Conservation (phyloP, 306 rosid genomes). For the Prunus mongolica region DNA sequence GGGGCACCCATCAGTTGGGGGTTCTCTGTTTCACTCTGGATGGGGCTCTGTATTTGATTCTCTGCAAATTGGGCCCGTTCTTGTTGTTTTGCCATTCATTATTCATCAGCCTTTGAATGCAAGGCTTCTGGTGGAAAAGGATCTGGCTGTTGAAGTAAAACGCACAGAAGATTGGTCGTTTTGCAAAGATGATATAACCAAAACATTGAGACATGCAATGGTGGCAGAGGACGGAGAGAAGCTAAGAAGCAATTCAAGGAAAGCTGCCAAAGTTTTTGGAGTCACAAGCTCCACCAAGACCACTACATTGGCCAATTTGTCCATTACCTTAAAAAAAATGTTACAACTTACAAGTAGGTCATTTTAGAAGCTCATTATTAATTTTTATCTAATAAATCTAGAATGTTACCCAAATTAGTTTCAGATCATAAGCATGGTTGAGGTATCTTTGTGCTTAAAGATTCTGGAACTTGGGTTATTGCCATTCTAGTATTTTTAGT, state of each 20-base stretch:
- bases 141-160: constrained; percentile 32
- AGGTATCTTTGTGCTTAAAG: too few species aligned
- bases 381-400: too few species aligned
- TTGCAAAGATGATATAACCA: constrained; percentile 29
- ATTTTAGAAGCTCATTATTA: too few species aligned
- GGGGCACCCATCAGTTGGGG: too few species aligned
- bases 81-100: constrained; percentile 33
- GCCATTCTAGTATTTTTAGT: too few species aligned
- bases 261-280: constrained; percentile 20
- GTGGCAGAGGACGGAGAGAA: constrained; percentile 33
- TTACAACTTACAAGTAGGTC: not conserved
- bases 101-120: constrained; percentile 40
- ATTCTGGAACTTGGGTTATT: too few species aligned
- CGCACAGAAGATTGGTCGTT: constrained; percentile 36
- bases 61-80: constrained; percentile 38
- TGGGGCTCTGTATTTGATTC: constrained; percentile 46
- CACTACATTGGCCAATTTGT: constrained; percentile 4
- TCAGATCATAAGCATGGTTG: too few species aligned
- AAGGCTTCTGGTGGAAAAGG: constrained; percentile 37
- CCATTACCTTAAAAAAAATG: not conserved
- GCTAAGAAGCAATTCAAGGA: constrained; percentile 23
- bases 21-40: constrained; percentile 39
- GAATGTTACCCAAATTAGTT: too few species aligned
- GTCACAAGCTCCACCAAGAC: constrained; percentile 20
- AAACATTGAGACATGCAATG: constrained; percentile 25